A percentile compares a stretch with the other conserved stretches of the same genome.
Evolutionary conservation across 2,329 filamentous ascomycete species (phyloP).

Genomic region (Fusarium tanahbumbuense): DNA sequence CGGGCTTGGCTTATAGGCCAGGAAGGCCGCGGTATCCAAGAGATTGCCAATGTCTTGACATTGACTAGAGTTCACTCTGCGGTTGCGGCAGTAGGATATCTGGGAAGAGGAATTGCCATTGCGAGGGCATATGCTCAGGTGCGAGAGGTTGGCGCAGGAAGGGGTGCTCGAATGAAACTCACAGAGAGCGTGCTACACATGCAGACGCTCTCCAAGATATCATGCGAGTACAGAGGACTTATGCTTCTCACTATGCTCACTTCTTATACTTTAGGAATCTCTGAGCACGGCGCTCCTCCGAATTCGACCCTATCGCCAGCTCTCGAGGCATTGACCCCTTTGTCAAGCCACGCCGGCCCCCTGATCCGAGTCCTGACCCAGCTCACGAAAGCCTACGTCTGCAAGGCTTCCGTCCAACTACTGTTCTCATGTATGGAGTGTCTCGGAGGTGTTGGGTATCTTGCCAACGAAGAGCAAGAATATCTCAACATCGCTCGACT

Average conservation of each 20-base stretch:
- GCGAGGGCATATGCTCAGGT: constrained; percentile 69
- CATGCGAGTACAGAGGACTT: constrained; percentile 65
- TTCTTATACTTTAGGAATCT: constrained; percentile 64
- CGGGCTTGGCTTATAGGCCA: constrained; percentile 74
- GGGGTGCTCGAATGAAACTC: constrained; percentile 59
- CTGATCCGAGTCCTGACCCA: constrained; percentile 70
- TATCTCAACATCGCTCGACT: constrained; percentile 74
- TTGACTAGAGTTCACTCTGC: constrained; percentile 72
- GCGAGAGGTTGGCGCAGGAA: constrained; percentile 61
- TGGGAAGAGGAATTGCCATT: constrained; percentile 67
- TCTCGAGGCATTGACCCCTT: constrained; percentile 50
- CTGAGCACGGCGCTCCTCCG: constrained; percentile 57
- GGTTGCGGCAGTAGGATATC: constrained; percentile 63
- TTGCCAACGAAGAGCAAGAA: constrained; percentile 71
- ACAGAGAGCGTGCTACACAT: constrained; percentile 67
- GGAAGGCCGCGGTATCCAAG: constrained; percentile 73
- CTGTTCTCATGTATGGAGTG: constrained; percentile 71
- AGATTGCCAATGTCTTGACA: constrained; percentile 76
- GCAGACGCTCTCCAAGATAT: constrained; percentile 66
- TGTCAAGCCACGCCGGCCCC: constrained; percentile 49
- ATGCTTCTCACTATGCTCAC: constrained; percentile 68
- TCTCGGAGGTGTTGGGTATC: constrained; percentile 74
- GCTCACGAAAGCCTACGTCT: constrained; percentile 69
- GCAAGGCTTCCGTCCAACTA: constrained; percentile 61
- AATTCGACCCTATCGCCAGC: constrained; percentile 25